Evolutionary conservation across 139 green algal genomes (phyloP), one percentile per base, ranked within the genome.

Genomic region (Zygnema cylindricum): DNA sequence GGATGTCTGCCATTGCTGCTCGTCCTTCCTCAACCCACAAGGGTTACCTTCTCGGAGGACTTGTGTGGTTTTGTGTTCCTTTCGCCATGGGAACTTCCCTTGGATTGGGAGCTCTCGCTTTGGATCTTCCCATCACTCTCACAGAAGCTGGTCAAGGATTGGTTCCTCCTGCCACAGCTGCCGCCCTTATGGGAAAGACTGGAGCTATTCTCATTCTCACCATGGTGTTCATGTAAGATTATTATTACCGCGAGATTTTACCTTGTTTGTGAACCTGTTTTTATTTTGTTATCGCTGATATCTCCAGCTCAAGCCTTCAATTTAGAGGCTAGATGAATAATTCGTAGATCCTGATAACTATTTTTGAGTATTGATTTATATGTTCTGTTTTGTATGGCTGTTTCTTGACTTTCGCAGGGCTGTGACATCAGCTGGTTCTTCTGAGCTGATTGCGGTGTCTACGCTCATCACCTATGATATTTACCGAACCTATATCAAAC

Each of bases 41-140:
- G 85, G 90, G 90, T 33, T 88, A 88, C 71, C 49, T 88, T 42
- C 35, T 88, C 39, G 83, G 83, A 36, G 83, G 83, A n/a, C 83
- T 88, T 1, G 49, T 88, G 33, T 88, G 96, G 96, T 98, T 98
- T 93, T 95, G 95, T 82, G 96, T 98, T 84, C 96, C 96, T 57
- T 98, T 98, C 94, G 96, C 96, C 3, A 93, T 98, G 82, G 96
- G 96, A 43, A 98, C 96, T 55, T 94, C 95, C 85, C 92, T 98
- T 77, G 96, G 96, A 38, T 93, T 98, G 11, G 96, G 93, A 49
- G 94, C 95, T 2, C 86, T 95, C 23, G 96, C 96, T 22, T 92
- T 98, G 55, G 95, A 97, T 84, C 93, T 98, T 77, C 96, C 96
- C 43, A 88, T 98, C 76, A 96, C 94, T 43, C 43, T 89, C 11